phyloP scores from a whole-genome alignment of 2,329 filamentous ascomycete genomes.

The Elsinoe fawcettii region DNA sequence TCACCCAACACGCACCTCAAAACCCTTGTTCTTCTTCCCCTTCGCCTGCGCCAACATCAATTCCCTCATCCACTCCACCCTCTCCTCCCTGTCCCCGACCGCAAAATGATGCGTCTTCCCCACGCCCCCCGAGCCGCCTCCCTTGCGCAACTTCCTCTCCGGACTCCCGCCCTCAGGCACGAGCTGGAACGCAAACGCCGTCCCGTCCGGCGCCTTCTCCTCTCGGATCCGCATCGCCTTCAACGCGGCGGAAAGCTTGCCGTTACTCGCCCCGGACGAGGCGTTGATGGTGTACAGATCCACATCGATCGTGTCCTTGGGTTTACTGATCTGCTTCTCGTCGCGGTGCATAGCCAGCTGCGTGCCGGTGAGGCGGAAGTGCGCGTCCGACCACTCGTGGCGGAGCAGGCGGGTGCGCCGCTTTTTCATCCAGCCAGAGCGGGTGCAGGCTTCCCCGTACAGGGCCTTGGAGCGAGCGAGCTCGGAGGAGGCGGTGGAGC shows the following conservation, averaged over 20 bases:
- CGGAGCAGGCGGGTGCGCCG: conserved; percentile 81
- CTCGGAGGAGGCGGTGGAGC: conserved; percentile 19
- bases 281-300: conserved; percentile 85
- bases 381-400: conserved; percentile 89
- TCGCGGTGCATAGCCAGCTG: conserved; percentile 59
- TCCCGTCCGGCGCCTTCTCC: conserved; percentile 42
- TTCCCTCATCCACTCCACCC: conserved; percentile 96
- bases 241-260: conserved; percentile 81
- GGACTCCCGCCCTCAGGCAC: conserved; percentile 50
- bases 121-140: conserved; percentile 34
- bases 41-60: conserved; percentile 83
- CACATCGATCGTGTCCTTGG: conserved; percentile 74
- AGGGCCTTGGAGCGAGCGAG: conserved; percentile 29
- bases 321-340: conserved; percentile 48
- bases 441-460: conserved; percentile 35
- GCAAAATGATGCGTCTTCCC: conserved; percentile 92
- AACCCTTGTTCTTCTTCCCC: conserved; percentile 75
- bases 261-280: conserved; percentile 63
- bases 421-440: conserved; percentile 89
- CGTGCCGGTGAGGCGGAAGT: conserved; percentile 68
- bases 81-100: conserved; percentile 75
- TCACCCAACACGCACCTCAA: conserved; percentile 54
- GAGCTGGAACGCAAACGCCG: conserved; percentile 76
- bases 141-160: conserved; percentile 41
- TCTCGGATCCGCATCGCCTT: conserved; percentile 58